A percentile compares a stretch with the other conserved stretches of the same genome.
These are phyloP conservation scores for Psilocybe subaeruginosa DNA, from an alignment of 768 basidiomycete genomes.

Conservation along the genomic window DNA sequence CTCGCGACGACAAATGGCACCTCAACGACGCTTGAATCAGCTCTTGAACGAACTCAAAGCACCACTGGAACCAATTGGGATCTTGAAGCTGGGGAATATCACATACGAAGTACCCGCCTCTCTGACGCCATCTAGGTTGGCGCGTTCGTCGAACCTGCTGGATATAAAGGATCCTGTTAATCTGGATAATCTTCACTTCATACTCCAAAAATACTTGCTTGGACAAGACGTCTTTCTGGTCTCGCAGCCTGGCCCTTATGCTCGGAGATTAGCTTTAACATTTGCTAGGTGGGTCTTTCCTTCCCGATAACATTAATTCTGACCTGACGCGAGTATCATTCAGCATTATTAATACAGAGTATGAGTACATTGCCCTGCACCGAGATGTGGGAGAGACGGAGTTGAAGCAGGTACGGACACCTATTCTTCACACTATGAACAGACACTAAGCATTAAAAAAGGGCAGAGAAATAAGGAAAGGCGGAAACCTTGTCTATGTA, in stretches of 20 bases:
- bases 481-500: conserved; percentile 67
- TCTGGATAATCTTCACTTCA: conserved; percentile 61
- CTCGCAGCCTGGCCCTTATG: conserved; percentile 70
- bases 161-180: conserved; percentile 57
- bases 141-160: conserved; percentile 46
- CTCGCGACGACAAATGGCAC: conserved; percentile 30
- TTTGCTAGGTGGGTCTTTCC: conserved; percentile 52
- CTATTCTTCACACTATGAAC: background rate
- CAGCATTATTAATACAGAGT: conserved; percentile 67
- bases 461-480: conserved; percentile 64
- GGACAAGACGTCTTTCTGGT: conserved; percentile 71
- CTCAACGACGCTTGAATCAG: conserved; percentile 51
- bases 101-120: conserved; percentile 56
- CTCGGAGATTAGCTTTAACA: conserved; percentile 60
- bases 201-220: conserved; percentile 69
- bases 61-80: conserved; percentile 47
- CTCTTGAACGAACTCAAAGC: conserved; percentile 48
- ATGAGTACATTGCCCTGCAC: conserved; percentile 69
- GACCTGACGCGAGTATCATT: background rate
- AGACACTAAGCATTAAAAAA: conserved; percentile 13
- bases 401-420: conserved; percentile 55
- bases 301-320: background rate
- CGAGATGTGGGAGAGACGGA: conserved; percentile 75
- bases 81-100: conserved; percentile 59
- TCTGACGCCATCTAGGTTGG: conserved; percentile 48